phyloP scores from a whole-genome alignment of 192 early-diverging fungal species.

The Pilobolus umbonatus region DNA sequence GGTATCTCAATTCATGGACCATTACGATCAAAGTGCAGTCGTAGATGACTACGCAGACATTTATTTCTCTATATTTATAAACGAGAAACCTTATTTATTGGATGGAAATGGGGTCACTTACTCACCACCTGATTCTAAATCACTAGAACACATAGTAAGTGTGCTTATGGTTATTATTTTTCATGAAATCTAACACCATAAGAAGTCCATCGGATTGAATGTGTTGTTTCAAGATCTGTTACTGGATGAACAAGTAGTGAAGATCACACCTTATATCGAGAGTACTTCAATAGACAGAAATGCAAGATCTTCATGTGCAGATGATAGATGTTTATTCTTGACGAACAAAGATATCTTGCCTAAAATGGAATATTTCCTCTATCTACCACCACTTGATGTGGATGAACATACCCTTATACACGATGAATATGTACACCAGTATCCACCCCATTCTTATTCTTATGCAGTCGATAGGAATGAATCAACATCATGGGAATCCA shows the following conservation, averaged over 20 bases:
- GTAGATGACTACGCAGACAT: constrained; percentile 50
- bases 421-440: constrained; percentile 34
- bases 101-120: constrained; percentile 24
- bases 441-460: constrained; percentile 36
- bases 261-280: constrained; percentile 6
- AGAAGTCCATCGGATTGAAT: neutral
- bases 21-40: constrained; percentile 42
- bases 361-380: constrained; percentile 40
- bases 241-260: neutral
- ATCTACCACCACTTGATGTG: constrained; percentile 46
- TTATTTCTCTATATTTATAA: constrained; percentile 52
- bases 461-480: constrained; percentile 49
- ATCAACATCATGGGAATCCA: constrained; percentile 41
- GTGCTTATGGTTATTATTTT: neutral
- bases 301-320: constrained; percentile 43
- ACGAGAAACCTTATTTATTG: constrained; percentile 49
- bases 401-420: constrained; percentile 42
- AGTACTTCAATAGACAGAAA: constrained; percentile 30
- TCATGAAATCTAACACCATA: neutral
- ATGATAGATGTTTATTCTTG: constrained; percentile 51
- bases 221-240: constrained; percentile 2
- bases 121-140: no score
- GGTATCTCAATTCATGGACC: constrained; percentile 44
- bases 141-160: constrained; percentile 11
- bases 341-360: constrained; percentile 49